Conservation (phyloP, 2,329 filamentous ascomycete species). For the Claviceps fusiformis region DNA sequence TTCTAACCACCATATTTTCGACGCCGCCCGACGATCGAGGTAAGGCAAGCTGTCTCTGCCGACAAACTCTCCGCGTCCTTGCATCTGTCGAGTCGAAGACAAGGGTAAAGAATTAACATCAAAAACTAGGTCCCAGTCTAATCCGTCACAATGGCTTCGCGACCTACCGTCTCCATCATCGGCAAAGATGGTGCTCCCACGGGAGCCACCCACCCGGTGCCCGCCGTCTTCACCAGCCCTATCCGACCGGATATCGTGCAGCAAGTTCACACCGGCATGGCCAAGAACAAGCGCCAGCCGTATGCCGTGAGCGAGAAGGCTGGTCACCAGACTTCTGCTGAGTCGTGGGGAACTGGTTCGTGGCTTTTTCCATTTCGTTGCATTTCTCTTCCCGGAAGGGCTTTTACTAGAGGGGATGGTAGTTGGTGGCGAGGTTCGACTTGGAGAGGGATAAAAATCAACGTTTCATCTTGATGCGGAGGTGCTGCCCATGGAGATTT, state of each 20-base stretch:
- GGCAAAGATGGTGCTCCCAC: slow-evolving; percentile 88
- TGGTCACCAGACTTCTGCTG: slow-evolving; percentile 98
- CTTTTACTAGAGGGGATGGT: not conserved
- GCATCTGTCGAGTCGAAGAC: no score
- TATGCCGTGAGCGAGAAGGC: slow-evolving; percentile 99
- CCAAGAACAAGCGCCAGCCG: slow-evolving; percentile 99
- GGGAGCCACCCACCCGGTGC: slow-evolving; percentile 80
- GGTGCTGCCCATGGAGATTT: not conserved
- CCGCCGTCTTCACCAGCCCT: slow-evolving; percentile 90
- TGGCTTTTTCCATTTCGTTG: slow-evolving; percentile 17
- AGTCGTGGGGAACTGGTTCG: slow-evolving; percentile 99
- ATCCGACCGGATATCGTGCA: slow-evolving; percentile 99
- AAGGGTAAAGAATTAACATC: not conserved
- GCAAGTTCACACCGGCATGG: slow-evolving; percentile 97
- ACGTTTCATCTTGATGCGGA: not conserved
- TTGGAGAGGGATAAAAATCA: no score
- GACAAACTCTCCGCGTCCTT: no score
- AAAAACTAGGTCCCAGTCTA: slow-evolving; percentile 13
- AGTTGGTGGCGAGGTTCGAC: not conserved
- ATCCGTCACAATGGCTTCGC: slow-evolving; percentile 66
- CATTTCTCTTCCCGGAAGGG: not conserved
- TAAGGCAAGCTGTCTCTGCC: slow-evolving; percentile 11
- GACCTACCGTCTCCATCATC: slow-evolving; percentile 96
- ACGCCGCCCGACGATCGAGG: slow-evolving; percentile 29
- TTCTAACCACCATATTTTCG: slow-evolving; percentile 21